Evolutionary conservation across 352 stramenopile genomes (phyloP).

Genomic region (Globisporangium acanthophoron): DNA sequence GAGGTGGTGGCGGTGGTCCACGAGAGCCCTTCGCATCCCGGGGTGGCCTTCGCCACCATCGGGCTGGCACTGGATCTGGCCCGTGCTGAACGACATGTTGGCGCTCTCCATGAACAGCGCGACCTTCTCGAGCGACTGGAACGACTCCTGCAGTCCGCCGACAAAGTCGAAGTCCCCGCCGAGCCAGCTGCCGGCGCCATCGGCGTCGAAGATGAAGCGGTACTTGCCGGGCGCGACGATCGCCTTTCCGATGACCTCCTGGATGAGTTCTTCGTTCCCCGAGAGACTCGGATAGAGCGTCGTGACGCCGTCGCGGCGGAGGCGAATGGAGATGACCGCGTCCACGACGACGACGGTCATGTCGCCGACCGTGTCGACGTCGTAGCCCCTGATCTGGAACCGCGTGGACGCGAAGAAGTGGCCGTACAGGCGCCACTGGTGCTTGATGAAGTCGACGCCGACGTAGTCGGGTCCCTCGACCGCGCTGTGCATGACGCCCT

Average conservation of each 20-base stretch:
- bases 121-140: conserved; percentile 43
- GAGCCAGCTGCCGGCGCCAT: conserved; percentile 43
- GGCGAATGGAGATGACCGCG: conserved; percentile 30
- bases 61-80: conserved; percentile 31
- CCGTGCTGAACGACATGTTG: conserved; percentile 47
- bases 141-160: conserved; percentile 25
- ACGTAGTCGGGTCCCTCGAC: conserved; percentile 46
- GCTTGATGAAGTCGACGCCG: conserved; percentile 38
- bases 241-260: conserved; percentile 33
- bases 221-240: conserved; percentile 40
- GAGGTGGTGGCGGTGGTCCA: conserved; percentile 22
- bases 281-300: conserved; percentile 38
- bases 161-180: conserved; percentile 61
- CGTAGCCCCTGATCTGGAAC: conserved; percentile 24
- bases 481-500: conserved; percentile 37
- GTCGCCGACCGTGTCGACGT: conserved; percentile 26
- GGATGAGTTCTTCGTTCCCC: conserved; percentile 36
- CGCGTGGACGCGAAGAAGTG: conserved; percentile 32
- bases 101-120: conserved; percentile 32
- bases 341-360: conserved; percentile 46
- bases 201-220: conserved; percentile 44
- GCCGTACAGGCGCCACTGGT: conserved; percentile 51
- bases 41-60: neutral
- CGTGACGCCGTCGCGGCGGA: conserved; percentile 31
- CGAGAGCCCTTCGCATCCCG: neutral